Conservation (phyloP, 441 rosid species). For the Erodium trifolium region DNA sequence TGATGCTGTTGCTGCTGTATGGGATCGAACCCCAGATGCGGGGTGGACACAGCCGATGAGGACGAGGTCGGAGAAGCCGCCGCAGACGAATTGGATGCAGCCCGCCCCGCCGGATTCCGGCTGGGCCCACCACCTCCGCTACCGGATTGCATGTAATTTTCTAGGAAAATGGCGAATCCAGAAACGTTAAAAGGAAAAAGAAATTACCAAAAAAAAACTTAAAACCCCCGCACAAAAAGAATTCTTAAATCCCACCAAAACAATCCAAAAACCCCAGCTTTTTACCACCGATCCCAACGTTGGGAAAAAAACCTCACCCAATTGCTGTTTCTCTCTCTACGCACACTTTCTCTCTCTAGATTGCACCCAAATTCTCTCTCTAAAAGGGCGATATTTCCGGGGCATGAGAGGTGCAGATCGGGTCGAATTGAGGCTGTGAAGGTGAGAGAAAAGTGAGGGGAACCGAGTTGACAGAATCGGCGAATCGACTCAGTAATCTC, state of each 20-base stretch:
- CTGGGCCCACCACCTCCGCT: constrained; percentile 66
- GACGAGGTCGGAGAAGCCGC: constrained; percentile 89
- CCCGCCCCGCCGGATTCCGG: constrained; percentile 45
- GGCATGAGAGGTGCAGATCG: constrained; percentile 33
- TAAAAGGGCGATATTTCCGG: constrained; percentile 34
- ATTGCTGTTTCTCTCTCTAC: constrained; percentile 16
- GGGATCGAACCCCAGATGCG: constrained; percentile 56
- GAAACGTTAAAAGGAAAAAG: constrained; percentile 19
- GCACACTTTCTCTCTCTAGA: constrained; percentile 26
- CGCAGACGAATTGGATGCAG: constrained; percentile 74
- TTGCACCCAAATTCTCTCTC: constrained; percentile 26
- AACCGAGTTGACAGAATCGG: constrained; percentile 36
- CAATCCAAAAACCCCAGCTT: constrained; percentile 25
- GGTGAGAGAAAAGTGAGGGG: constrained; percentile 21
- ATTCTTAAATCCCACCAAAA: constrained; percentile 28
- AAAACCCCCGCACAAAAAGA: constrained; percentile 11
- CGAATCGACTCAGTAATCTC: constrained; percentile 27
- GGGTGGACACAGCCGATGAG: constrained; percentile 77
- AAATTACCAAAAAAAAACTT: constrained; percentile 22
- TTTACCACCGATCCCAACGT: constrained; percentile 24
- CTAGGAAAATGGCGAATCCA: constrained; percentile 13
- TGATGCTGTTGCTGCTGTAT: constrained; percentile 41
- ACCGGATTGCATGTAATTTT: constrained; percentile 75
- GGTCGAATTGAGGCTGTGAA: neutral
- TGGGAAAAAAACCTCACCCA: constrained; percentile 9